A percentile compares a stretch with the other conserved stretches of the same genome.
Conservation (phyloP, 192 early-diverging fungal genomes). For the Coemansia sp. region DNA sequence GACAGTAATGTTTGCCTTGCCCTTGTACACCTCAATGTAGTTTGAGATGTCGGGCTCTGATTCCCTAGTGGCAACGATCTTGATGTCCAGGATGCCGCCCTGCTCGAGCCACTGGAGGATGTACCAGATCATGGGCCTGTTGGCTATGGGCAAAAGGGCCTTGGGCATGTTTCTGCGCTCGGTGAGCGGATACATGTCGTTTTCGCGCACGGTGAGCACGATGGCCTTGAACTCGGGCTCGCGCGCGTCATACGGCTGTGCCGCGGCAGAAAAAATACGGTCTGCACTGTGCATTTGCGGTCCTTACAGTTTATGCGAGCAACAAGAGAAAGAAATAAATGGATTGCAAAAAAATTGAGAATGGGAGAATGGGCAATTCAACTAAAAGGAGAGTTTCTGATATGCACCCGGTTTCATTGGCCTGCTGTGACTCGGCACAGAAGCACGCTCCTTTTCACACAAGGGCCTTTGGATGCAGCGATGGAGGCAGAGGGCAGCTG, state of each 20-base stretch:
- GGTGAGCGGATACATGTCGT: conserved; percentile 68
- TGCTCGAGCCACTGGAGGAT: conserved; percentile 91
- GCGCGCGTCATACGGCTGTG: conserved; percentile 26
- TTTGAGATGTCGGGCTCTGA: conserved; percentile 57
- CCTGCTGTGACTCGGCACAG: too few relatives aligned
- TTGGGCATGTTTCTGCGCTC: conserved; percentile 85
- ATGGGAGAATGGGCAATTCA: too few relatives aligned
- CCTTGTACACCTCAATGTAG: conserved; percentile 48
- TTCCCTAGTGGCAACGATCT: conserved; percentile 67
- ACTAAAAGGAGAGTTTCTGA: too few relatives aligned
- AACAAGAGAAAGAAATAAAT: background rate
- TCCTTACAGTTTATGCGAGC: background rate
- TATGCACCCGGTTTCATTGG: too few relatives aligned
- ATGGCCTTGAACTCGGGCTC: conserved; percentile 47
- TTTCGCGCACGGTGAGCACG: conserved; percentile 38
- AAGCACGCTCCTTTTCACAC: too few relatives aligned
- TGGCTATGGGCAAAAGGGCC: conserved; percentile 89
- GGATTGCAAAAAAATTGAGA: background rate
- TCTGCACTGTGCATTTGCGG: too few relatives aligned
- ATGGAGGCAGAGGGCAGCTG: too few relatives aligned
- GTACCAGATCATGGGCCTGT: conserved; percentile 94
- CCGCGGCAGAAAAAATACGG: background rate
- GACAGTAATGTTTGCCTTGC: conserved; percentile 56
- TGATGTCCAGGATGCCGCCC: conserved; percentile 72
- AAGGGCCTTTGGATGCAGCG: too few relatives aligned